Evolutionary conservation across 2,329 filamentous ascomycete species (phyloP).

Genomic region (Pseudonectria buxi): DNA sequence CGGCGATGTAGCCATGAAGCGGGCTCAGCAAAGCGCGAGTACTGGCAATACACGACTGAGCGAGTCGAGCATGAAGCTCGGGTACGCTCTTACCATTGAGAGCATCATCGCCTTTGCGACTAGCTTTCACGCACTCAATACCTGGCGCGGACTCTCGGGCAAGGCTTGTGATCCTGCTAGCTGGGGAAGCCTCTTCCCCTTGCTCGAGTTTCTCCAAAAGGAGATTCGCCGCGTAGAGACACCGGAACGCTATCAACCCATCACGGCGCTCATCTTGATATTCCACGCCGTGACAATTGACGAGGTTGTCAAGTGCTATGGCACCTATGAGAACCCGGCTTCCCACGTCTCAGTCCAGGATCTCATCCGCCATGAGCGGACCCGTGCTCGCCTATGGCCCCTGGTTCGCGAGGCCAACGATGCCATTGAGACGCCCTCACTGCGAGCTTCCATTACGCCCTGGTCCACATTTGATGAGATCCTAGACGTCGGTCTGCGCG

Average conservation of each 20-base stretch:
- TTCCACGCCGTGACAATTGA: slow-evolving; percentile 40
- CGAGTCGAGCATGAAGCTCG: slow-evolving; percentile 33
- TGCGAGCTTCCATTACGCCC: slow-evolving; percentile 28
- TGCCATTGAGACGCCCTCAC: slow-evolving; percentile 21
- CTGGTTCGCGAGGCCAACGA: slow-evolving; percentile 26
- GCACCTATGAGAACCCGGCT: slow-evolving; percentile 13
- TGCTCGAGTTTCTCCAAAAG: slow-evolving; percentile 34
- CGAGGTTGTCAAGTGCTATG: slow-evolving; percentile 35
- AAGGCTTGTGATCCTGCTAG: slow-evolving; percentile 33
- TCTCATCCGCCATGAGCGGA: slow-evolving; percentile 21
- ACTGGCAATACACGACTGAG: slow-evolving; percentile 19
- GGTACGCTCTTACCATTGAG: slow-evolving; percentile 39
- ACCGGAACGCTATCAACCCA: slow-evolving; percentile 28
- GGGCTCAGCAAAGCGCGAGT: slow-evolving; percentile 16
- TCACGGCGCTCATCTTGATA: slow-evolving; percentile 36
- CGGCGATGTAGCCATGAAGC: slow-evolving; percentile 39
- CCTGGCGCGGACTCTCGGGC: slow-evolving; percentile 36
- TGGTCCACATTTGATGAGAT: slow-evolving; percentile 42
- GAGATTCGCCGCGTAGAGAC: slow-evolving; percentile 30
- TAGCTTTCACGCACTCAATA: slow-evolving; percentile 44
- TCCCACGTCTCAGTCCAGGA: slow-evolving; percentile 10
- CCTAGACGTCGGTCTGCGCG: slow-evolving; percentile 30
- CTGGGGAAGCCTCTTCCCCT: slow-evolving; percentile 41
- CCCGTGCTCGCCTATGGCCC: slow-evolving; percentile 21
- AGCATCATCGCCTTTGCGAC: slow-evolving; percentile 48